Conservation (phyloP, 2,329 filamentous ascomycete genomes). For the Fusarium newnesense region DNA sequence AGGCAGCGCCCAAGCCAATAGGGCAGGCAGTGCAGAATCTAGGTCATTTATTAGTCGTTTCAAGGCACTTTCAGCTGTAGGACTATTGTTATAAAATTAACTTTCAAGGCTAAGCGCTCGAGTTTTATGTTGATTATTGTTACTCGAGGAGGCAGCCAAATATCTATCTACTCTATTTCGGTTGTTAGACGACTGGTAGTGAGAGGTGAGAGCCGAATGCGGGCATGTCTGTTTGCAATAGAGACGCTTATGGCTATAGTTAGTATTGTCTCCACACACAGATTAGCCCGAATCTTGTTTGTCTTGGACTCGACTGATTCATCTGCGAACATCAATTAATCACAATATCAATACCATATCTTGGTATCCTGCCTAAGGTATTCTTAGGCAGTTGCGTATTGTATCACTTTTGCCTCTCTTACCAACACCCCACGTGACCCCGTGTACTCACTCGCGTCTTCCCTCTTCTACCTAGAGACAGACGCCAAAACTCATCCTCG, state of each 20-base stretch:
- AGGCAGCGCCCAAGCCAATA: slow-evolving; percentile 35
- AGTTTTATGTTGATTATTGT: neutral
- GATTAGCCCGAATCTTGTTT: neutral
- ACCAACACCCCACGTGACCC: slow-evolving; percentile 40
- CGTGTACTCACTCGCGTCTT: slow-evolving; percentile 33
- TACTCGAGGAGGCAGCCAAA: neutral
- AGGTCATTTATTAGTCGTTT: slow-evolving; percentile 38
- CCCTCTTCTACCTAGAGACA: neutral
- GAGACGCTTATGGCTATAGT: slow-evolving; percentile 4
- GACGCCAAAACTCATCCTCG: slow-evolving; percentile 9
- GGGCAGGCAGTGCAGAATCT: slow-evolving; percentile 20
- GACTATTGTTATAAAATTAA: neutral
- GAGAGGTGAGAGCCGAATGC: neutral
- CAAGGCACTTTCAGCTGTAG: slow-evolving; percentile 18
- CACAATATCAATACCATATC: neutral
- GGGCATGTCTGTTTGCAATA: slow-evolving; percentile 16
- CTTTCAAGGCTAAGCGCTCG: neutral
- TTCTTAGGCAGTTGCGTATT: slow-evolving; percentile 7
- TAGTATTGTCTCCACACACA: neutral
- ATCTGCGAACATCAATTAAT: neutral
- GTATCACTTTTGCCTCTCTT: neutral
- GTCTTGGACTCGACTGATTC: neutral
- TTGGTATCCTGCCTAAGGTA: neutral
- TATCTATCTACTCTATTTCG: neutral
- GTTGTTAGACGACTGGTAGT: neutral